These are phyloP conservation scores for Coniochaeta sp. DNA, from an alignment of 2,329 filamentous ascomycete species.

Conservation along the genomic window DNA sequence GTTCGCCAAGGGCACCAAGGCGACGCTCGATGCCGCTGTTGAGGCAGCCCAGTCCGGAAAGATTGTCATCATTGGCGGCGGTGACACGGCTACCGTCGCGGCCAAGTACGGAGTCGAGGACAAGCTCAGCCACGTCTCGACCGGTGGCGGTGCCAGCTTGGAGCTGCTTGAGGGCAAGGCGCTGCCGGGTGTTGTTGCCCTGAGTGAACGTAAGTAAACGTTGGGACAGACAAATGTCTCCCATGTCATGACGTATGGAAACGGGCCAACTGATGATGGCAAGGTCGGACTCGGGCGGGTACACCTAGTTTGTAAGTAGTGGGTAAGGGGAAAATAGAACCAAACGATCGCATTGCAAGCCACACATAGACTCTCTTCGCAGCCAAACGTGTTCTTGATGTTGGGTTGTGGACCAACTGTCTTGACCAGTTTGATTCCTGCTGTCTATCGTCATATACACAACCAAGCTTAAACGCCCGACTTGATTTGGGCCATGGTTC, in stretches of 20 bases:
- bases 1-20: slow-evolving; percentile 89
- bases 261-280: not conserved
- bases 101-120: slow-evolving; percentile 95
- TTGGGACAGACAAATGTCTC: not conserved
- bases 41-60: slow-evolving; percentile 73
- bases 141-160: slow-evolving; percentile 88
- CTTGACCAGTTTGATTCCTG: not conserved
- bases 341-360: not conserved
- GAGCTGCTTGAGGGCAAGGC: slow-evolving; percentile 98
- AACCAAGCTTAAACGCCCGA: not conserved
- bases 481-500: not conserved
- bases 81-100: slow-evolving; percentile 95
- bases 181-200: slow-evolving; percentile 83
- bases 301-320: slow-evolving; percentile 1
- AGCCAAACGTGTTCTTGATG: not conserved
- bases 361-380: not conserved
- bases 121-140: slow-evolving; percentile 97
- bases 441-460: not conserved
- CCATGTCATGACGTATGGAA: not conserved
- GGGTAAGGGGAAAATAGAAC: not conserved
- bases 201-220: slow-evolving; percentile 63
- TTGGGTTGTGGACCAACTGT: not conserved
- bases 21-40: slow-evolving; percentile 82
- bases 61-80: slow-evolving; percentile 97
- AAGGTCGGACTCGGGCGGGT: not conserved